Percentiles rank a stretch among this genome's conserved stretches.
Evolutionary conservation across 2,329 filamentous ascomycete genomes (phyloP).

Genomic region (Alternaria sp.): DNA sequence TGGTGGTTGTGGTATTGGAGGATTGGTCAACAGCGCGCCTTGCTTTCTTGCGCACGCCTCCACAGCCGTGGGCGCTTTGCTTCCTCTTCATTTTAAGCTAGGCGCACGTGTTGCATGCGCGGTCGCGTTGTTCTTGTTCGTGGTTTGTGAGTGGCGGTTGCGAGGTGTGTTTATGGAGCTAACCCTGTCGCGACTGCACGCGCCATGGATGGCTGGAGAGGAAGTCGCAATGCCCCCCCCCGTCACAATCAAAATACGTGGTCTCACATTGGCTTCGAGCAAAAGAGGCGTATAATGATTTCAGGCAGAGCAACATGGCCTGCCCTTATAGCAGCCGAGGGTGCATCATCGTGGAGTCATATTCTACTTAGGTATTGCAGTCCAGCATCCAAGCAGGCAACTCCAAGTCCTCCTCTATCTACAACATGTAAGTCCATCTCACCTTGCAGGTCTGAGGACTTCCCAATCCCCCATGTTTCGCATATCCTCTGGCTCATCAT

Average conservation of each 20-base stretch:
- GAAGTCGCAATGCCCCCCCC: background rate
- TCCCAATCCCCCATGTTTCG: constrained; percentile 51
- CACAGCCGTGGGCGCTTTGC: constrained; percentile 30
- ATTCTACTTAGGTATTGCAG: too few relatives aligned
- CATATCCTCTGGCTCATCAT: constrained; percentile 48
- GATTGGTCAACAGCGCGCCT: constrained; percentile 42
- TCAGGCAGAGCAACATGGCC: background rate
- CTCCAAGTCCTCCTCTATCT: background rate
- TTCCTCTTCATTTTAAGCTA: constrained; percentile 38
- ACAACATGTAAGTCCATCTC: background rate
- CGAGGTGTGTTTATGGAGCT: background rate
- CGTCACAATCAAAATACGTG: too few relatives aligned
- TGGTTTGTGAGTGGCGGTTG: constrained; percentile 1
- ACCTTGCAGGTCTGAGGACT: constrained; percentile 44
- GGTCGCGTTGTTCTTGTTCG: background rate
- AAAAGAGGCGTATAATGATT: background rate
- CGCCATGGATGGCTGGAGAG: background rate
- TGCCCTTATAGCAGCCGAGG: background rate
- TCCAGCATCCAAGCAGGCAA: background rate
- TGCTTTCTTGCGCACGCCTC: constrained; percentile 36
- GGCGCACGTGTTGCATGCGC: background rate
- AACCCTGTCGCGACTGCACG: constrained; percentile 7
- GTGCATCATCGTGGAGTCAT: background rate
- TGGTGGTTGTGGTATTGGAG: constrained; percentile 41
- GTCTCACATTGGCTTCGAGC: background rate